A percentile compares a stretch with the other conserved stretches of the same genome.
Conservation (phyloP, 305 asterid species). For the Withania somnifera region DNA sequence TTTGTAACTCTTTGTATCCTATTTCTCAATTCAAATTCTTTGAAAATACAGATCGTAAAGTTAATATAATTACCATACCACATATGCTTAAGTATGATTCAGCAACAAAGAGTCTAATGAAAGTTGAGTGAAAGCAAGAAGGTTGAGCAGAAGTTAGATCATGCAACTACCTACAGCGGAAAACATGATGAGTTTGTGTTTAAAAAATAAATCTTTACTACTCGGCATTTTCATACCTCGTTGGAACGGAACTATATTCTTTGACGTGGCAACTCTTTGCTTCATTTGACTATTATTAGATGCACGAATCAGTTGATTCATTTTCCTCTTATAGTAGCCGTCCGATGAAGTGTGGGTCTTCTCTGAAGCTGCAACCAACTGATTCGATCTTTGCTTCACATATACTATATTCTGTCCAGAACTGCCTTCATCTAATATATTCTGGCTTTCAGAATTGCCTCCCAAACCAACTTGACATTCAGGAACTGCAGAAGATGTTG, state of each 20-base stretch:
- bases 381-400: constrained; percentile 69
- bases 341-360: constrained; percentile 37
- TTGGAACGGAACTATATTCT: constrained; percentile 12
- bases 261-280: constrained; percentile 20
- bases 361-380: constrained; percentile 74
- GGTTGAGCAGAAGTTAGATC: background rate
- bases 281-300: constrained; percentile 25
- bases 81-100: background rate
- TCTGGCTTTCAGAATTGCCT: constrained; percentile 33
- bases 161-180: background rate
- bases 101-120: background rate
- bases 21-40: background rate
- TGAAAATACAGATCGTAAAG: background rate
- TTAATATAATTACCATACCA: background rate
- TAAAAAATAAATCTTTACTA: constrained; percentile 15
- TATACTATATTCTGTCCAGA: constrained; percentile 38
- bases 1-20: background rate
- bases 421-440: constrained; percentile 29
- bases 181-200: background rate
- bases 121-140: background rate
- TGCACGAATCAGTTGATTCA: constrained; percentile 81
- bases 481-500: constrained; percentile 22
- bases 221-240: constrained; percentile 30
- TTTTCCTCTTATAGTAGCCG: constrained; percentile 73
- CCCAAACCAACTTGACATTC: constrained; percentile 30